Base-by-base conservation (phyloP, 2,329 filamentous ascomycete genomes). In the Paraconiothyrium brasiliense region DNA sequence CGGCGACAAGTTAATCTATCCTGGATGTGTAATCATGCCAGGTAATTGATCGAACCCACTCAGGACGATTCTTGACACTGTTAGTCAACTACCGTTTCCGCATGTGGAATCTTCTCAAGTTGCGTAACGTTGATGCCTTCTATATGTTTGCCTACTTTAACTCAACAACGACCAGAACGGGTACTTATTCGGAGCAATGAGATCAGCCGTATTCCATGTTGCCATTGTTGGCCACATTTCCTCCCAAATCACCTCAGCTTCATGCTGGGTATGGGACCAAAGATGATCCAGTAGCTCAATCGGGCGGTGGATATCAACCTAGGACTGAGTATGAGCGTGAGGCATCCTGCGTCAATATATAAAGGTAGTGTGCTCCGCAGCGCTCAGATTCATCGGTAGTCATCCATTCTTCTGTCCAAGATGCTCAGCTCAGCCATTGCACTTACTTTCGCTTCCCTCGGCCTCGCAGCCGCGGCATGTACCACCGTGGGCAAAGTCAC, bases 401-500 rank as follows among this genome's bases (percentile, higher is more conserved):
- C n/a, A 46, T 22, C 20, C n/a, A 11, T 3, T 46, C 20, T 48
- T 10, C n/a, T 41, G 22, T 6, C 7, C 50, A 57, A 39, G 9
- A 63, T 63, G 61, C 61, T 47, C 41, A 27, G 34, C 54, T 47
- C 59, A 39, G 24, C 46, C 39, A 11, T 62, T 34, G 44, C 58
- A 43, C n/a, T 35, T n/a, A 37, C 14, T 14, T 44, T 64, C 16
- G 49, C 59, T 27, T 55, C 57, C 27, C 50, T 62, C 27, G 57
- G 57, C 20, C 49, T 60, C 24, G 32, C 32, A 22, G 58, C 48
- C 22, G 32, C 58, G 22, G 37, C 55, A 22, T 65, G 63, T 43
- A 59, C 50, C 34, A 60, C 22, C 43, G 63, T 65, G 10, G 49
- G 35, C 39, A 59, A 63, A 20, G 49, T 49, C 9, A 63, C 61